A percentile compares a stretch with the other conserved stretches of the same genome.
These are phyloP conservation scores for Tulasnella calospora DNA, from an alignment of 768 basidiomycete species.

Conservation along the genomic window DNA sequence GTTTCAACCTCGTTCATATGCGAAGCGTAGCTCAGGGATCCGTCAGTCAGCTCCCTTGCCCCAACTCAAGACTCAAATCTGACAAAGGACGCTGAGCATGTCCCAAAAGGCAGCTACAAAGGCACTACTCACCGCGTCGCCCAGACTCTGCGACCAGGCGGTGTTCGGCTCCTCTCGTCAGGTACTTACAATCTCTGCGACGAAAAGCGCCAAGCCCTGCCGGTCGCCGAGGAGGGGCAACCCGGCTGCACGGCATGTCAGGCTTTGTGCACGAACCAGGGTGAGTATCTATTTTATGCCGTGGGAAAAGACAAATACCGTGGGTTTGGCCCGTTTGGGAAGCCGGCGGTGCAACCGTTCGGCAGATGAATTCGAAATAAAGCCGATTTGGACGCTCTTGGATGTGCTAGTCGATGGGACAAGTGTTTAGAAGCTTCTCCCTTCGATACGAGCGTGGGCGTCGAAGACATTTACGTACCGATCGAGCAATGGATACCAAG, in stretches of 20 bases:
- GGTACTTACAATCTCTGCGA: slow-evolving; percentile 8
- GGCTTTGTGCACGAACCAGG: not conserved
- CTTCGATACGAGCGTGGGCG: slow-evolving; percentile 10
- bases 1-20: slow-evolving; percentile 23
- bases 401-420: slow-evolving; percentile 2
- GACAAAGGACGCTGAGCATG: not conserved
- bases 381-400: slow-evolving; percentile 8
- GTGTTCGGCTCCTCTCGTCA: slow-evolving; percentile 3
- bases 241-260: slow-evolving; percentile 19
- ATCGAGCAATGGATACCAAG: slow-evolving; percentile 18
- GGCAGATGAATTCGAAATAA: slow-evolving; percentile 3
- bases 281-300: not conserved
- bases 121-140: slow-evolving; percentile 15
- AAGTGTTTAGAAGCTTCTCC: slow-evolving; percentile 9
- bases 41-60: not conserved
- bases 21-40: slow-evolving; percentile 18
- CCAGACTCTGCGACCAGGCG: slow-evolving; percentile 16
- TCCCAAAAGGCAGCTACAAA: slow-evolving; percentile 7
- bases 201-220: slow-evolving; percentile 1
- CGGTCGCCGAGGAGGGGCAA: slow-evolving; percentile 15
- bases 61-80: not conserved
- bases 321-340: too few relatives aligned
- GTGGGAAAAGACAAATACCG: not conserved
- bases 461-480: slow-evolving; percentile 23
- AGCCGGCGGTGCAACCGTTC: not conserved